Conservation (phyloP, 495 filamentous ascomycete genomes). For the Jackrogersella minutella region DNA sequence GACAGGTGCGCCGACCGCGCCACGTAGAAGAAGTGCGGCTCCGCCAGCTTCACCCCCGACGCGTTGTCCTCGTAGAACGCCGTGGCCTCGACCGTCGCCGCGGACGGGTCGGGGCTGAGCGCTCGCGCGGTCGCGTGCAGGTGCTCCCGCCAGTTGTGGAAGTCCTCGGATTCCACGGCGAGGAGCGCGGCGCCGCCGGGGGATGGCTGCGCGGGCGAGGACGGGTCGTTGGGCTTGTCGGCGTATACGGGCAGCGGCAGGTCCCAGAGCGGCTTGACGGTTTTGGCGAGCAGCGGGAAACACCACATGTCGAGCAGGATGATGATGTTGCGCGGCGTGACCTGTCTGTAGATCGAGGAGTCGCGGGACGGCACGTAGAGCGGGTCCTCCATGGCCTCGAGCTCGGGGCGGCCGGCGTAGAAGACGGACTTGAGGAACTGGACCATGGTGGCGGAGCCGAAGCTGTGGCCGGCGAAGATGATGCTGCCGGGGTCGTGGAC, state of each 20-base stretch:
- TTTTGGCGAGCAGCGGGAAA: conserved; percentile 66
- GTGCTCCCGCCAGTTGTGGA: conserved; percentile 75
- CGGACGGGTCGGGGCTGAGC: conserved; percentile 59
- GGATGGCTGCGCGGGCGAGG: conserved; percentile 23
- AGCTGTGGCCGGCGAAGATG: conserved; percentile 76
- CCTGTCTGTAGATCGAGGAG: conserved; percentile 63
- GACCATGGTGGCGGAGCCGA: conserved; percentile 73
- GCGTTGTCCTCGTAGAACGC: conserved; percentile 40
- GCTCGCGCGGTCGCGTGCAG: conserved; percentile 65
- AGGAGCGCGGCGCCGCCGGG: conserved; percentile 62
- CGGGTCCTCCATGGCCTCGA: conserved; percentile 43
- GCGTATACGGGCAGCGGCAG: conserved; percentile 73
- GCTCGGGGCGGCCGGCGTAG: conserved; percentile 57
- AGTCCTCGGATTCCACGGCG: conserved; percentile 71
- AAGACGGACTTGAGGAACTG: conserved; percentile 78
- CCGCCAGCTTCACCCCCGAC: conserved; percentile 34
- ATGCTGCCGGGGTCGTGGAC: conserved; percentile 74
- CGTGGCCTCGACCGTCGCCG: conserved; percentile 34
- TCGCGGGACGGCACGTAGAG: conserved; percentile 59
- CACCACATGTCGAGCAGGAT: conserved; percentile 79
- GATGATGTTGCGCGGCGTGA: conserved; percentile 66
- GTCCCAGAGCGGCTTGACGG: conserved; percentile 64
- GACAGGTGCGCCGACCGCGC: conserved; percentile 69
- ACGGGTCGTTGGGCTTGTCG: conserved; percentile 29
- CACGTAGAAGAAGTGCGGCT: conserved; percentile 70